phyloP scores from a whole-genome alignment of 2,329 filamentous ascomycete species.

The Aspergillus pseudoviridinutans region DNA sequence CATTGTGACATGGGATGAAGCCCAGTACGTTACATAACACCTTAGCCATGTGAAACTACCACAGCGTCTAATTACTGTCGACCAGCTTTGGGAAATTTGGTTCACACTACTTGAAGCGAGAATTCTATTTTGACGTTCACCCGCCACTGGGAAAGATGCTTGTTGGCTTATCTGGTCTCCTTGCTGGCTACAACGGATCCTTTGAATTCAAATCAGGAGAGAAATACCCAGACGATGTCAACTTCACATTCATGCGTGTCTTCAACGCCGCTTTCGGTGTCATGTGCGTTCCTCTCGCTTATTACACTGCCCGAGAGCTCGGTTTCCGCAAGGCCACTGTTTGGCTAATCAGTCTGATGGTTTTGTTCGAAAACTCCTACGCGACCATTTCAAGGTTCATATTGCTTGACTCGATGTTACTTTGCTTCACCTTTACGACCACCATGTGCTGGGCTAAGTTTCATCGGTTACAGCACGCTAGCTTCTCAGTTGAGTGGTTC shows the following conservation, averaged over 20 bases:
- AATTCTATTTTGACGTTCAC: constrained; percentile 98
- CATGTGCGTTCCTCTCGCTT: constrained; percentile 86
- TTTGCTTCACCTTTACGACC: constrained; percentile 98
- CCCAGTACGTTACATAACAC: constrained; percentile 51
- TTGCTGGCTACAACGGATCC: constrained; percentile 96
- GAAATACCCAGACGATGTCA: constrained; percentile 84
- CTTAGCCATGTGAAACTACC: background rate
- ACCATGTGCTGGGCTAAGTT: constrained; percentile 97
- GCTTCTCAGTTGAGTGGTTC: constrained; percentile 90
- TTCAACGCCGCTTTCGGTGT: constrained; percentile 97
- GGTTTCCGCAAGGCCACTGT: constrained; percentile 81
- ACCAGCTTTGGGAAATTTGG: constrained; percentile 72
- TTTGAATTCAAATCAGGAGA: constrained; percentile 99
- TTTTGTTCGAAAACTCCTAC: constrained; percentile 98
- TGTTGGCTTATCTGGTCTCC: constrained; percentile 89
- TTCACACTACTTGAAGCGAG: constrained; percentile 97
- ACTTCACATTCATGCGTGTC: constrained; percentile 97
- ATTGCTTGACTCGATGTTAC: constrained; percentile 94
- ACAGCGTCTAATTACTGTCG: constrained; percentile 5
- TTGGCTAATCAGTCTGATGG: constrained; percentile 95
- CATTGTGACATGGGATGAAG: constrained; percentile 74
- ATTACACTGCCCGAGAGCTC: constrained; percentile 89
- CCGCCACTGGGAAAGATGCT: constrained; percentile 98
- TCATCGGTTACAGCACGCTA: constrained; percentile 78
- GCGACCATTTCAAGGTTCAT: constrained; percentile 99